Base-by-base conservation (phyloP, 106 monocot species). In the Apostasia shenzhenica region DNA sequence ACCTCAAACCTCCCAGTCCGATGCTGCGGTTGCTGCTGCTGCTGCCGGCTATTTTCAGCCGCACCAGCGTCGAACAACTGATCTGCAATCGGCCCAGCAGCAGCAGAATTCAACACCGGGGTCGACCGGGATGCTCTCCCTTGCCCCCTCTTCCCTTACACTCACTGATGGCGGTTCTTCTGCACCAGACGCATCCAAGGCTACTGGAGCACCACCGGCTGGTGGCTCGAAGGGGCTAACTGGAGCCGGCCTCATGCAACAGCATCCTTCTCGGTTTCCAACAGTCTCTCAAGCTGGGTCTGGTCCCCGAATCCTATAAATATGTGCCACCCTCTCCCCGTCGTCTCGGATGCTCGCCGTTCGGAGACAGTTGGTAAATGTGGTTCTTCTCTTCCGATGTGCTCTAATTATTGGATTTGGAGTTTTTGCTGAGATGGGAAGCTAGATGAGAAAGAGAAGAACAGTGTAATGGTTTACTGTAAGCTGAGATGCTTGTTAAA, bases 1-100 rank as follows among this genome's bases (percentile, higher is more conserved):
- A 42, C 12, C 68, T 2, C 77, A 70, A 47, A 26, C 63, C 26
- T 59, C 69, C 65, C 65, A 65, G 26, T 49, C 65, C 10, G 65
- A 65, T 9, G 65, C 48, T 14, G 65, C 62, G 4, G 62, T 45
- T 0, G 62, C 48, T 37, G 65, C 62, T 0, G 62, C 48, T 37
- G 65, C 48, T 0, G 65, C 48, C 5, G 48, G 65, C 48, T 65
- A 48, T 48, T 65, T 65, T 7, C 65, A 65, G 65, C 65, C 47
- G 8, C 65, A 65, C 65, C 65, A 65, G 5, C 65, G 48, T 8
- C 65, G 65, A 5, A 46, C 14, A 8, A 26, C 65, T 1, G 48
- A 65, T 6, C 48, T 14, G 14, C 65, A 26, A 26, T 26, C 26
- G 26, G 26, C 26, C 26, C 26, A 65, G 26, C 56, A 9, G n/a